A percentile compares a stretch with the other conserved stretches of the same genome.
phyloP scores from a whole-genome alignment of 1,284 basidiomycete species.

The Irpex sp. region DNA sequence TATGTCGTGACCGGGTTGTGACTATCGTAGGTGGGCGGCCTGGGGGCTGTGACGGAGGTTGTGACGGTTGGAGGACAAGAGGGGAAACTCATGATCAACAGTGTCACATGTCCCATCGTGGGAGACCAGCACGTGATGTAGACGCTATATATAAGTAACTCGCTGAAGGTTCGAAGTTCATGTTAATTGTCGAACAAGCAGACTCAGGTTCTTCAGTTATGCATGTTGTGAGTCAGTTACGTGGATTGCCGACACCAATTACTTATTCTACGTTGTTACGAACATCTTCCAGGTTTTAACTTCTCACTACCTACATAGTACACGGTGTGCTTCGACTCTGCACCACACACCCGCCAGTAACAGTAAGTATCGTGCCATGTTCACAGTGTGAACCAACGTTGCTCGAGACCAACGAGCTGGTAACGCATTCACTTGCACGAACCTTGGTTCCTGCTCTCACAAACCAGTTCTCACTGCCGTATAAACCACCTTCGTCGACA shows the following conservation, averaged over 20 bases:
- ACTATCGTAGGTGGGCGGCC: constrained; percentile 5
- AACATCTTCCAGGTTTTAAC: too few relatives aligned
- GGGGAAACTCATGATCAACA: constrained; percentile 6
- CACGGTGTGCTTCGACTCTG: not conserved
- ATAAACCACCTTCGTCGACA: not conserved
- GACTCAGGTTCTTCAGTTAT: too few relatives aligned
- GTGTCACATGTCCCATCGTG: constrained; percentile 5
- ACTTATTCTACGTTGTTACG: too few relatives aligned
- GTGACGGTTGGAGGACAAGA: constrained; percentile 11
- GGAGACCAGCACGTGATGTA: not conserved
- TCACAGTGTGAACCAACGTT: not conserved
- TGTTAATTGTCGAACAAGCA: too few relatives aligned
- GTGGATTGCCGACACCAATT: too few relatives aligned
- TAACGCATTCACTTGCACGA: not conserved
- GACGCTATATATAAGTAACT: too few relatives aligned
- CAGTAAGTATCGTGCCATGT: not conserved
- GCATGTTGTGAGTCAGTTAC: too few relatives aligned
- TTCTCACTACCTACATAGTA: too few relatives aligned
- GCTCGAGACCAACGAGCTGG: not conserved
- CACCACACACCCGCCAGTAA: not conserved
- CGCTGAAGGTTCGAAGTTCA: too few relatives aligned
- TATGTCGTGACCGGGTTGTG: constrained; percentile 9
- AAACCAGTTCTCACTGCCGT: not conserved
- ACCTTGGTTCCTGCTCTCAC: not conserved
- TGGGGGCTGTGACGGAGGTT: constrained; percentile 8